Evolutionary conservation across 768 basidiomycete species (phyloP), one percentile per base, ranked within the genome.

Genomic region (Mycena albidolilacea): DNA sequence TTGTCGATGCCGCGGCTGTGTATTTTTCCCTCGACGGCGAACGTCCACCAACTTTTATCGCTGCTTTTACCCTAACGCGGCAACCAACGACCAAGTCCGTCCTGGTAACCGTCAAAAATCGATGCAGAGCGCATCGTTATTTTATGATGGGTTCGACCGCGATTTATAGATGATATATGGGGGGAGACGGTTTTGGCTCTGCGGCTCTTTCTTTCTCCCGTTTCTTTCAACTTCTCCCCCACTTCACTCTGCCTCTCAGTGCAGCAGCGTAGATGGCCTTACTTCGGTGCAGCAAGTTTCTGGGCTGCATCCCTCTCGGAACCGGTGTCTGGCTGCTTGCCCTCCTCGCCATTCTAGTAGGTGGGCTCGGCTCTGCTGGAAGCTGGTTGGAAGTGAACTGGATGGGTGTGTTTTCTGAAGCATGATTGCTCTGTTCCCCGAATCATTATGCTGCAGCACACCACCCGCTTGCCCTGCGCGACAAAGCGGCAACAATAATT

Each of bases 381-480:
- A 72, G 76, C 38, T 79, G 78, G 78, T 23, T 76, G 58, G 76
- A 79, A 66, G 76, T 79, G 38, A 58, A 19, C 11, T 69, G 71
- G 68, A 61, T 75, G 48, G 17, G 78, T 77, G 39, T 52, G 78
- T 70, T 7, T 11, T 37, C n/a, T 30, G 30, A 30, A 30, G 14
- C 23, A 8, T 59, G 23, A 17, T 6, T 21, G 17, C 15, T 21
- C 57, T 54, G 14, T 39, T 46, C 10, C 17, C 4, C n/a, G 14
- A 10, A 50, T 7, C 60, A 37, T 48, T 64, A 10, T 62, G 21
- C 6, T 48, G 12, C 19, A 73, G 71, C 54, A 57, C 12, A 58
- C 14, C 78, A 79, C 67, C 73, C 77, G 11, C 39, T 75, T 17
- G 58, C 67, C n/a, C 19, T 69, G 15, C 72, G 64, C 9, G 73